A percentile compares a stretch with the other conserved stretches of the same genome.
phyloP scores from a whole-genome alignment of 2,329 filamentous ascomycete genomes.

The Talaromyces atroroseus region DNA sequence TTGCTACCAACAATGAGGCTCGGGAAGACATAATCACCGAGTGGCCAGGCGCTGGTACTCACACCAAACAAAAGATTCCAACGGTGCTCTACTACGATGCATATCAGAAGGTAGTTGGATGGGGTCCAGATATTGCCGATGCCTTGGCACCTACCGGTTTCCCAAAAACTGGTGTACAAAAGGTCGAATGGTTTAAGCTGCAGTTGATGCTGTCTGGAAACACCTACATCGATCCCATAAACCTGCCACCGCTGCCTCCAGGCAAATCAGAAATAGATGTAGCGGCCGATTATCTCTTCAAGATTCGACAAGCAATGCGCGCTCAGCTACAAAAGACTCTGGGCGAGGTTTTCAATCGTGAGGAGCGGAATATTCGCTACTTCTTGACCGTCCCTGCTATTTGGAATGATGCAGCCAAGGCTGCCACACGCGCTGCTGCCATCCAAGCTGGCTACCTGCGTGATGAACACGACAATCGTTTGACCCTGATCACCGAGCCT shows the following conservation, averaged over 20 bases:
- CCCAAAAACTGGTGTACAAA: constrained; percentile 94
- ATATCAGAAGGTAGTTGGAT: constrained; percentile 99
- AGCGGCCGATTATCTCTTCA: constrained; percentile 98
- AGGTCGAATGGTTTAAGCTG: constrained; percentile 99
- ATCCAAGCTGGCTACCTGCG: constrained; percentile 95
- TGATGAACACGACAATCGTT: constrained; percentile 93
- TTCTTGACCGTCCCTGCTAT: constrained; percentile 98
- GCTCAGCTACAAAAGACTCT: constrained; percentile 92
- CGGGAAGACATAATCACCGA: constrained; percentile 99
- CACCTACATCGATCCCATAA: constrained; percentile 98
- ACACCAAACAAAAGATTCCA: constrained; percentile 99
- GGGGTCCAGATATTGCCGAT: constrained; percentile 97
- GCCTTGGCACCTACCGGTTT: constrained; percentile 94
- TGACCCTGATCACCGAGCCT: constrained; percentile 92
- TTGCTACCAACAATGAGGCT: constrained; percentile 92
- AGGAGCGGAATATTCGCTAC: constrained; percentile 96
- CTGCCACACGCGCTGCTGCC: constrained; percentile 87
- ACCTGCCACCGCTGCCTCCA: constrained; percentile 90
- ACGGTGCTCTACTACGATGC: constrained; percentile 99
- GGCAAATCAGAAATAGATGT: constrained; percentile 99
- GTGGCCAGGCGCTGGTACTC: constrained; percentile 95
- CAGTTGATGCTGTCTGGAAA: constrained; percentile 98
- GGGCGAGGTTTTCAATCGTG: constrained; percentile 94
- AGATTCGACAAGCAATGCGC: constrained; percentile 94
- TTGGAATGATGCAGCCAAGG: constrained; percentile 98